phyloP scores from a whole-genome alignment of 208 protist genomes.

The Wallacemonas sp. region DNA sequence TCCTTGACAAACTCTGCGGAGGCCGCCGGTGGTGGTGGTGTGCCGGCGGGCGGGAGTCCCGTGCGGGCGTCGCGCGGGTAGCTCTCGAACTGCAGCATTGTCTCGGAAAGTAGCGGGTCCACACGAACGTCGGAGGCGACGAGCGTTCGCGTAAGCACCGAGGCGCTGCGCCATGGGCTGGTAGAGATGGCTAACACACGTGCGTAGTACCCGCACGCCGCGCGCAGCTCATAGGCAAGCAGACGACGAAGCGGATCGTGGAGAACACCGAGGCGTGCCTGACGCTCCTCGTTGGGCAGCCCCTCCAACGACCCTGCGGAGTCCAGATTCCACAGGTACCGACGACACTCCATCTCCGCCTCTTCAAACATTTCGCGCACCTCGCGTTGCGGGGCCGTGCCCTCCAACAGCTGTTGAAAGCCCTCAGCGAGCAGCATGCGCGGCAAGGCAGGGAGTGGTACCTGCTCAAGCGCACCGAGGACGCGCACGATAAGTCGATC shows the following conservation, averaged over 20 bases:
- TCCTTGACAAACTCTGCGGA: constrained; percentile 74
- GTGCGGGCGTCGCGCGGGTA: constrained; percentile 44
- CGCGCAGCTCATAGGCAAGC: constrained; percentile 72
- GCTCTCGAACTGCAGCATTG: constrained; percentile 49
- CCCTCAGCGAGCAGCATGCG: constrained; percentile 85
- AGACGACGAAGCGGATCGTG: constrained; percentile 57
- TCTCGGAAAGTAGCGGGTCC: constrained; percentile 46
- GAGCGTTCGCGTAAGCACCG: constrained; percentile 56
- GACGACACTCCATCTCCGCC: constrained; percentile 54
- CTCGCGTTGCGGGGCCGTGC: constrained; percentile 63
- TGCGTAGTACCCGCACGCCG: constrained; percentile 66
- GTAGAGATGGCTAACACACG: constrained; percentile 51
- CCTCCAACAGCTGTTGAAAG: constrained; percentile 76
- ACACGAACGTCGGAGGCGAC: constrained; percentile 70
- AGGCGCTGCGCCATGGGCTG: constrained; percentile 35
- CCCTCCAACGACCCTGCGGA: constrained; percentile 2
- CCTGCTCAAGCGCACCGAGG: constrained; percentile 58
- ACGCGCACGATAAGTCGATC: constrained; percentile 57
- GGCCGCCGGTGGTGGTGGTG: constrained; percentile 8
- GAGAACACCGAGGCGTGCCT: constrained; percentile 30
- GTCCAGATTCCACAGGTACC: constrained; percentile 46
- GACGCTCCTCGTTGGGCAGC: constrained; percentile 19
- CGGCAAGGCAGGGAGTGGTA: constrained; percentile 64
- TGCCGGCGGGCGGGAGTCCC: constrained; percentile 30
- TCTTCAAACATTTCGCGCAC: constrained; percentile 77